These are phyloP conservation scores for Pulicaria dysenterica DNA, from an alignment of 129 eudicot genomes.

Conservation along the genomic window DNA sequence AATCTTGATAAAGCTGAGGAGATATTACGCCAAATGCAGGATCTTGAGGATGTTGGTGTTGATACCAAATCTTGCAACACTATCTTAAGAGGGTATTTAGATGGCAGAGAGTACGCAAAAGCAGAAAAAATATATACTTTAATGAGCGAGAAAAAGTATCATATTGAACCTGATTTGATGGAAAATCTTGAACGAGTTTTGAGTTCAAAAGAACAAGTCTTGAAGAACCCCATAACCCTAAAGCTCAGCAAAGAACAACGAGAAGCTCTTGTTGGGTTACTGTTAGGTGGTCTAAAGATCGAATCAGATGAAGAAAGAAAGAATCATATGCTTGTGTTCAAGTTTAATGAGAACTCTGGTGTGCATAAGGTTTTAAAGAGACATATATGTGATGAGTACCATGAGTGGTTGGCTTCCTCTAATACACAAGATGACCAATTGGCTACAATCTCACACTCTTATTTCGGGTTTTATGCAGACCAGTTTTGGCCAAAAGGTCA, in stretches of 20 bases:
- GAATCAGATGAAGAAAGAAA: conserved; percentile 54
- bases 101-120: conserved; percentile 49
- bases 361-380: conserved; percentile 58
- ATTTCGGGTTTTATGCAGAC: conserved; percentile 74
- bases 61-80: conserved; percentile 61
- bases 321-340: conserved; percentile 53
- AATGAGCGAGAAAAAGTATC: conserved; percentile 70
- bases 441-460: conserved; percentile 61
- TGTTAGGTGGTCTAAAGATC: conserved; percentile 75
- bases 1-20: conserved; percentile 73
- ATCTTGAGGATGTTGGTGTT: conserved; percentile 66
- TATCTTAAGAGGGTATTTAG: conserved; percentile 67
- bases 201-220: conserved; percentile 50
- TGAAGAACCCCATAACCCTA: conserved; percentile 41
- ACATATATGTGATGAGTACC: conserved; percentile 59
- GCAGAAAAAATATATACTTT: conserved; percentile 61
- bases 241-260: conserved; percentile 78
- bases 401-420: conserved; percentile 68
- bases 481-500: conserved; percentile 78
- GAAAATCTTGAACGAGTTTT: conserved; percentile 62
- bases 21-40: conserved; percentile 71
- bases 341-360: conserved; percentile 50
- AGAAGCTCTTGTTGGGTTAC: conserved; percentile 78
- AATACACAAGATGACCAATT: conserved; percentile 41
- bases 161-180: conserved; percentile 55